phyloP scores from a whole-genome alignment of 1,284 basidiomycete species.

The Veloboletus limbatus region DNA sequence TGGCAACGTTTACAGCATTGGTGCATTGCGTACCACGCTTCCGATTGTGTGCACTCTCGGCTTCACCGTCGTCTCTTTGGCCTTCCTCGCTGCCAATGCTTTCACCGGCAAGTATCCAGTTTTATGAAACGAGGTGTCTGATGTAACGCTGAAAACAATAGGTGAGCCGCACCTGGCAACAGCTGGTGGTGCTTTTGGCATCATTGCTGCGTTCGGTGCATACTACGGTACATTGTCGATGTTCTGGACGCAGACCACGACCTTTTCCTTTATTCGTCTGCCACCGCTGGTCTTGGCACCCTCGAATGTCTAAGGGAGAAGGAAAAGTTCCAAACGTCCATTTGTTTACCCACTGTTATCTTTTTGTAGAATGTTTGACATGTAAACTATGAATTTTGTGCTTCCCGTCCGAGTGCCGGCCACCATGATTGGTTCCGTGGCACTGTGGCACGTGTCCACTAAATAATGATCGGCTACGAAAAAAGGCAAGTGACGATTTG shows the following conservation, averaged over 20 bases:
- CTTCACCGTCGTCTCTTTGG: conserved; percentile 23
- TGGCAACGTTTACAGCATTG: conserved; percentile 14
- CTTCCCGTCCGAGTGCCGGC: too few relatives aligned
- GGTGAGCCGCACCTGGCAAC: conserved; percentile 26
- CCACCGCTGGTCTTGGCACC: conserved; percentile 23
- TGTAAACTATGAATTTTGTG: neutral
- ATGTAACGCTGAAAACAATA: conserved; percentile 6
- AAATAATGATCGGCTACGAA: conserved; percentile 32
- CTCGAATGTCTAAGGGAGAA: conserved; percentile 14
- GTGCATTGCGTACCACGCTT: conserved; percentile 27
- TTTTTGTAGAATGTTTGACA: neutral
- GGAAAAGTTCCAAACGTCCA: neutral
- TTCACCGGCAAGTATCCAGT: conserved; percentile 22
- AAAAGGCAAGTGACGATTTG: conserved; percentile 29
- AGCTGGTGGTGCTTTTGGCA: conserved; percentile 27
- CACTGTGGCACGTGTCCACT: conserved; percentile 22
- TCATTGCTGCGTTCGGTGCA: conserved; percentile 29
- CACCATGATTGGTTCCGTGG: conserved; percentile 4
- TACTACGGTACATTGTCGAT: conserved; percentile 29
- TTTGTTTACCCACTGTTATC: neutral
- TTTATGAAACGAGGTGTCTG: conserved; percentile 2
- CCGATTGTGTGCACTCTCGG: conserved; percentile 27
- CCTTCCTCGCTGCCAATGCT: conserved; percentile 23
- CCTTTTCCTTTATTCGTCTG: conserved; percentile 26
- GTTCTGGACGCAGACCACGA: conserved; percentile 31